Evolutionary conservation across 768 basidiomycete genomes (phyloP).

Genomic region (Suillus weaverae): DNA sequence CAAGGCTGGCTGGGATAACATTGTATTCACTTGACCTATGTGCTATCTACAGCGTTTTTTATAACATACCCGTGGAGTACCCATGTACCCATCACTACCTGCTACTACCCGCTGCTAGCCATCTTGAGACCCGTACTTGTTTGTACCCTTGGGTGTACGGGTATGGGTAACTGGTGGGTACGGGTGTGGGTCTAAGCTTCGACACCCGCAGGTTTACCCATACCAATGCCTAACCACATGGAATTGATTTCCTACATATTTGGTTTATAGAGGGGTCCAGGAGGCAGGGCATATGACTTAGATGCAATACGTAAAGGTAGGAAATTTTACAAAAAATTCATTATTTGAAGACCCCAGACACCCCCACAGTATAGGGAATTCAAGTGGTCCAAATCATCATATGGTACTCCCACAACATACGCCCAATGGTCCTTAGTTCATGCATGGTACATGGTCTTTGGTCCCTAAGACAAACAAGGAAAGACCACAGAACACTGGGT

Average conservation of each 20-base stretch:
- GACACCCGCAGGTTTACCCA: too few relatives aligned
- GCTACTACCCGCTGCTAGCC: too few relatives aligned
- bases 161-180: too few relatives aligned
- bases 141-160: too few relatives aligned
- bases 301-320: not conserved
- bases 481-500: not conserved
- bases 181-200: too few relatives aligned
- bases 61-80: too few relatives aligned
- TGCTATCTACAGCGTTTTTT: too few relatives aligned
- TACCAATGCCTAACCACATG: too few relatives aligned
- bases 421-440: not conserved
- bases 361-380: not conserved
- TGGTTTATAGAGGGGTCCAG: not conserved
- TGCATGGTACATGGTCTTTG: not conserved
- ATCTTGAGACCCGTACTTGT: too few relatives aligned
- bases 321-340: not conserved
- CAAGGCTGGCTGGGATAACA: slow-evolving; percentile 5
- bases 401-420: not conserved
- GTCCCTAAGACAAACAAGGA: not conserved
- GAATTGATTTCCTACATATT: too few relatives aligned
- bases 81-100: too few relatives aligned
- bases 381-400: not conserved
- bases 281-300: not conserved
- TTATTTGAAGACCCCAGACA: not conserved
- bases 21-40: not conserved